These are phyloP conservation scores for Rugonectria rugulosa DNA, from an alignment of 2,329 filamentous ascomycete genomes.

Conservation along the genomic window DNA sequence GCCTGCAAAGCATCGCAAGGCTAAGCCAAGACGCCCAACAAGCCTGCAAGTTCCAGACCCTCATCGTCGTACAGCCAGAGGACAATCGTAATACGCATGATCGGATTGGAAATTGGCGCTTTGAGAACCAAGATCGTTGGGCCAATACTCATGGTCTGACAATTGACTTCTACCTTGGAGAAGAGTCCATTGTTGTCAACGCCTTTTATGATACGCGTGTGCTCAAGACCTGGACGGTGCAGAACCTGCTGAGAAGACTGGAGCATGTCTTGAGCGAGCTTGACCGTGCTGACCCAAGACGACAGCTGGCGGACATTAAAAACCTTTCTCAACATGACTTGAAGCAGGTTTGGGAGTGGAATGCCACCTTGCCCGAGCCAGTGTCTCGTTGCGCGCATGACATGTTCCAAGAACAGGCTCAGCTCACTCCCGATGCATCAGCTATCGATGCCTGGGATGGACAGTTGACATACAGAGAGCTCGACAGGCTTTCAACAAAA, in stretches of 20 bases:
- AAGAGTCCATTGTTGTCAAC: background rate
- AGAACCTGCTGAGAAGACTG: conserved; percentile 5
- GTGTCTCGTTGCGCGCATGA: conserved; percentile 28
- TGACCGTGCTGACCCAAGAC: background rate
- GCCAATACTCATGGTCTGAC: background rate
- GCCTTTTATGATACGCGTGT: conserved; percentile 7
- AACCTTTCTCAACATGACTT: conserved; percentile 9
- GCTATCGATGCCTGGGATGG: conserved; percentile 28
- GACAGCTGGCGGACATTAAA: conserved; percentile 2
- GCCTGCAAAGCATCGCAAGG: background rate
- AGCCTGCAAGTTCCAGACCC: background rate
- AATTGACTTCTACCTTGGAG: background rate
- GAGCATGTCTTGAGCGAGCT: conserved; percentile 8
- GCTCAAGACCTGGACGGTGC: background rate
- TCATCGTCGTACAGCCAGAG: background rate
- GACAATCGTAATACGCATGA: background rate
- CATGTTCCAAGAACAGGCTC: conserved; percentile 12
- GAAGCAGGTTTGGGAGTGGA: background rate
- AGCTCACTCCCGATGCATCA: conserved; percentile 17
- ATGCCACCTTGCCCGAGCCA: conserved; percentile 9
- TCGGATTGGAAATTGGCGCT: conserved; percentile 5
- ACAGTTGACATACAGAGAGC: conserved; percentile 42
- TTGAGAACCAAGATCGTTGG: background rate
- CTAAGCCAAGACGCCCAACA: background rate
- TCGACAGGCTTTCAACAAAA: conserved; percentile 47